Evolutionary conservation across 768 basidiomycete genomes (phyloP), one percentile per base, ranked within the genome.

Genomic region (Pulveroboletus ravenelii): DNA sequence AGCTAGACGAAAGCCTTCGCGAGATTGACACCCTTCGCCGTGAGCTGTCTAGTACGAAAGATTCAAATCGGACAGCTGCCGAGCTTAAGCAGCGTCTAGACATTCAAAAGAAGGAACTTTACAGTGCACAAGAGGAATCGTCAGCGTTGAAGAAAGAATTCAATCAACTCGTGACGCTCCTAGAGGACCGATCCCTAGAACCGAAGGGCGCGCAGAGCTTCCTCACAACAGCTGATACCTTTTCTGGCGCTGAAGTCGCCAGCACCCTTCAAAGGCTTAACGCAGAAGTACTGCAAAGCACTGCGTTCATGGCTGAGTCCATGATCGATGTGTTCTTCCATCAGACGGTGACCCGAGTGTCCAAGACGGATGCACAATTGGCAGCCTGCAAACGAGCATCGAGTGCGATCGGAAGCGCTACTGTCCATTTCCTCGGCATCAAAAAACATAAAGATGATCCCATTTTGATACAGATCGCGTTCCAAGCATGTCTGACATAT

Each of bases 151-250:
- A 55, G 37, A 65, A 50, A 41, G 63, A 68, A 32, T 70, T 68
- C 37, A 45, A 45, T 23, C 66, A 68, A 29, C 30, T 70, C 14
- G 8, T 15, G 38, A 50, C 60, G 10, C 53, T 78, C 20, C 59
- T 79, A 25, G 64, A 72, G 6, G 60, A 69, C 36, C 71, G 78
- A 32, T 74, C 74, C 5, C 61, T 68, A 34, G 75, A 80, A 57
- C 68, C 75, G 17, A 70, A 70, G 29, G 74, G 72, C 6, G 74
- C 72, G 9, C 77, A 77, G 58, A 69, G 64, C 40, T 80, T 75
- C 67, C 64, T 77, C 41, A 68, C 70, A 2, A 74, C 69, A 15
- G 71, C 70, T 0, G 78, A 80, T 51, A 37, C 62, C 0, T 63
- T 72, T 41, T 74, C 25, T 27, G 25, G 25, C 25, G 6, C 25